These are phyloP conservation scores for Sarcocystis neurona DNA, from an alignment of 169 alveolate genomes.

Conservation along the genomic window DNA sequence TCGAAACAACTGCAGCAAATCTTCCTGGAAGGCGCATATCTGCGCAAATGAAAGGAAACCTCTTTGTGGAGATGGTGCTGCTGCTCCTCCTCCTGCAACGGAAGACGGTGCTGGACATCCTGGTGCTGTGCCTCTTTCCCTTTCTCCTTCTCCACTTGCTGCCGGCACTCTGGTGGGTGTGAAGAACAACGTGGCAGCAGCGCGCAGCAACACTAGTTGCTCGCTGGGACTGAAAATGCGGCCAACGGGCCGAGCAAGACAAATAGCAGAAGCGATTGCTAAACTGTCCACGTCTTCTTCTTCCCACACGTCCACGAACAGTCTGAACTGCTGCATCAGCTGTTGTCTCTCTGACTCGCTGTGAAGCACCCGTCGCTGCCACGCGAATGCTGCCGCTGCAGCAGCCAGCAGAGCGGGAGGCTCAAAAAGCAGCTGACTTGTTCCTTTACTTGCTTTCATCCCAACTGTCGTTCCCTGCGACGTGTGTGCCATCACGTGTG, in stretches of 20 bases:
- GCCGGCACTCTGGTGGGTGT: background rate
- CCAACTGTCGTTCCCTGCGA: no score
- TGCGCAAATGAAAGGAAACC: background rate
- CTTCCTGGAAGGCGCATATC: conserved; percentile 1
- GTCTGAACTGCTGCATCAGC: background rate
- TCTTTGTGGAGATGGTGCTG: background rate
- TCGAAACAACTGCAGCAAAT: background rate
- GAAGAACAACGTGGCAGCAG: background rate
- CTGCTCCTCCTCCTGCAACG: no score
- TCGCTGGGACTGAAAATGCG: background rate
- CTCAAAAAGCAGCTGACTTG: no score
- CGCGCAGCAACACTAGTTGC: background rate
- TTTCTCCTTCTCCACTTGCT: background rate
- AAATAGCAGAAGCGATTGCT: background rate
- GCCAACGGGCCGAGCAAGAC: background rate
- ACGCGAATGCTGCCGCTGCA: conserved; percentile 4
- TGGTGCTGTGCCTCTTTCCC: background rate
- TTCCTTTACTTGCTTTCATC: no score
- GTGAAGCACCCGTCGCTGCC: conserved; percentile 1
- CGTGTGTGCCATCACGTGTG: background rate
- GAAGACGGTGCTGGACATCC: background rate
- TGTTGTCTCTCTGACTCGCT: background rate
- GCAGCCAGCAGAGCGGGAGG: background rate
- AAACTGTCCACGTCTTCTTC: conserved; percentile 14
- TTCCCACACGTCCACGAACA: conserved; percentile 21